These are phyloP conservation scores for Filobasidium floriforme DNA, from an alignment of 768 basidiomycete species.

Conservation along the genomic window DNA sequence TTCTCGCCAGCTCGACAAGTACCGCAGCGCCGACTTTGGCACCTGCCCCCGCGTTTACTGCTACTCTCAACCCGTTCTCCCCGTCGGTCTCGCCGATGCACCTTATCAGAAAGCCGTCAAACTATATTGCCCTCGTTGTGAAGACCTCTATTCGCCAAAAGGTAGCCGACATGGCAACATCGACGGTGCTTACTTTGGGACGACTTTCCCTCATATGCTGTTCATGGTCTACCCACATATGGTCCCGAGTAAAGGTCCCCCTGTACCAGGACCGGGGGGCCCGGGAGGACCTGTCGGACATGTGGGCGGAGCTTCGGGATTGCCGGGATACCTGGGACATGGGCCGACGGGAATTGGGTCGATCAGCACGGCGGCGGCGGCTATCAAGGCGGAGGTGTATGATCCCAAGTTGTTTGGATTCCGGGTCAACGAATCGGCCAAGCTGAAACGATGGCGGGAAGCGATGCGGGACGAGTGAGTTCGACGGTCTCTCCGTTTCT, in stretches of 20 bases:
- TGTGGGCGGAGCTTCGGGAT: background rate
- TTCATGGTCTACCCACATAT: slow-evolving; percentile 95
- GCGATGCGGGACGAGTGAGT: slow-evolving; percentile 76
- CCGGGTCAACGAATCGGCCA: slow-evolving; percentile 87
- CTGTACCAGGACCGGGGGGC: slow-evolving; percentile 15
- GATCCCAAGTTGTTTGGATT: slow-evolving; percentile 94
- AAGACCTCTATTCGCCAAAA: slow-evolving; percentile 97
- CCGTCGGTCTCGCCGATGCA: slow-evolving; percentile 92
- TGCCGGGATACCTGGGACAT: slow-evolving; percentile 5
- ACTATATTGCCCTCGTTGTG: slow-evolving; percentile 94
- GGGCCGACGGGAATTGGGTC: slow-evolving; percentile 43
- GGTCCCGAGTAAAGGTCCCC: slow-evolving; percentile 67
- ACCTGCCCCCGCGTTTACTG: slow-evolving; percentile 96
- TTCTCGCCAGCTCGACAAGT: slow-evolving; percentile 66
- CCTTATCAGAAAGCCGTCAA: slow-evolving; percentile 98
- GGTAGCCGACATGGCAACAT: slow-evolving; percentile 93
- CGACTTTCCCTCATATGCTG: slow-evolving; percentile 91
- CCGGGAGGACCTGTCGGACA: slow-evolving; percentile 6
- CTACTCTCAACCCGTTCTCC: slow-evolving; percentile 86
- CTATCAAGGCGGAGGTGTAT: slow-evolving; percentile 84
- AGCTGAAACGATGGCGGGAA: slow-evolving; percentile 91
- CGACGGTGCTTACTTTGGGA: slow-evolving; percentile 97
- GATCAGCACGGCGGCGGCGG: slow-evolving; percentile 70
- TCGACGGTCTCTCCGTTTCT: background rate
- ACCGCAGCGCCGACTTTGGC: slow-evolving; percentile 96